Evolutionary conservation across 2,329 filamentous ascomycete species (phyloP), one percentile per base, ranked within the genome.

Genomic region (Alternaria burnsii): DNA sequence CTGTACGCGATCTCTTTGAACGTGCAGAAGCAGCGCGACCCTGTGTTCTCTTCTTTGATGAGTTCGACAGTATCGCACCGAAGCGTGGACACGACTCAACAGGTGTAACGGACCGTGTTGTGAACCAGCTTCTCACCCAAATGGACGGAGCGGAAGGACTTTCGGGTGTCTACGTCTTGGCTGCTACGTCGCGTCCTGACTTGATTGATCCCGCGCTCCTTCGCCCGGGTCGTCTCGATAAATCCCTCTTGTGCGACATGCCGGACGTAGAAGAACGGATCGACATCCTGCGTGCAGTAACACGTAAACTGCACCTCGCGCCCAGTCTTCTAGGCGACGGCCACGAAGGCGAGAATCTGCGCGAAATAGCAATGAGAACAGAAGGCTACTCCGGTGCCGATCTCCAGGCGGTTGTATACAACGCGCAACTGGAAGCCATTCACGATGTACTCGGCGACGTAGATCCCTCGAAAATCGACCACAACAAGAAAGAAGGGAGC

Each of bases 71-170:
- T 40, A 98, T 99, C 65, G 96, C 96, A 0, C 95, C 95, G 3
- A 99, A 98, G 80, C 88, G 95, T 81, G 95, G 95, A 0, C 95
- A 99, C 76, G 96, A 99, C 77, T 95, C 91, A 2, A 99, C 95
- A 0, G 95, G 96, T 66, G 96, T 99, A n/a, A 99, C 95, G 0
- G 96, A 99, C 79, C 89, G 96, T 38, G 96, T 99, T 0, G 95
- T 99, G 70, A 99, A 99, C 77, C 96, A 99, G 83, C 88, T 99
- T 58, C 86, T 99, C 11, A 99, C 96, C 0, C 94, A 98, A 78
- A 99, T 99, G 95, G 95, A 99, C 73, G 95, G 95, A 74, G 95
- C 95, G 0, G 96, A 99, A 79, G 96, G 95, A 0, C 82, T 99
- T 5, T 93, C 90, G 0, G 95, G 95, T 2, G 96, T 99, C 0